Evolutionary conservation across 1,284 basidiomycete genomes (phyloP).

Genomic region (Marasmius tenuissimus): DNA sequence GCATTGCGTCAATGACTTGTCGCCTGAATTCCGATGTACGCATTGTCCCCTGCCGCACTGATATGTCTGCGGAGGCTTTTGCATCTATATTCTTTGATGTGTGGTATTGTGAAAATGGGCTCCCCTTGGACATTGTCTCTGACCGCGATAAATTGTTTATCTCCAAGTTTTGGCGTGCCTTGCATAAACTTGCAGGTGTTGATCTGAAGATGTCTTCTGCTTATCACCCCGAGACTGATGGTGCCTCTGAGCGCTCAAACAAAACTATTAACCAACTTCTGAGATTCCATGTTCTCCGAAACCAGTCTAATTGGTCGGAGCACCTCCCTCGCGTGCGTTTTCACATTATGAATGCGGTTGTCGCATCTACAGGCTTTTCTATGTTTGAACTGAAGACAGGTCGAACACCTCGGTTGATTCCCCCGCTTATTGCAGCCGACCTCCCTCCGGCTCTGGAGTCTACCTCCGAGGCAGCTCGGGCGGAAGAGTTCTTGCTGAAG

Average conservation of each 20-base stretch:
- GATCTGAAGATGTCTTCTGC: conserved; percentile 12
- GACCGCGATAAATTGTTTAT: conserved; percentile 30
- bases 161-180: conserved; percentile 19
- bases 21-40: conserved; percentile 33
- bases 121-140: conserved; percentile 22
- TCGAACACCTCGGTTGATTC: conserved; percentile 23
- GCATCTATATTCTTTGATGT: conserved; percentile 10
- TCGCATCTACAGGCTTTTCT: conserved; percentile 26
- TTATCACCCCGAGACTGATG: conserved; percentile 28
- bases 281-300: conserved; percentile 28
- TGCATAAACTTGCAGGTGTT: conserved; percentile 5
- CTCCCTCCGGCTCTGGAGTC: no score
- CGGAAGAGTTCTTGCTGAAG: conserved; percentile 20
- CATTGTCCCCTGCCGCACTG: conserved; percentile 26
- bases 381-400: conserved; percentile 31
- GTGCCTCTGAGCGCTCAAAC: conserved; percentile 29
- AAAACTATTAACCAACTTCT: conserved; percentile 34
- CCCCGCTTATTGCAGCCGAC: conserved; percentile 15
- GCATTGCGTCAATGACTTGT: conserved; percentile 41
- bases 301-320: conserved; percentile 35
- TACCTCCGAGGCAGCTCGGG: neutral
- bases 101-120: conserved; percentile 35
- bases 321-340: conserved; percentile 36
- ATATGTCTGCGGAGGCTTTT: conserved; percentile 16
- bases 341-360: conserved; percentile 36